Conservation (phyloP, 2,329 filamentous ascomycete genomes). For the Berkeleyomyces basicola region DNA sequence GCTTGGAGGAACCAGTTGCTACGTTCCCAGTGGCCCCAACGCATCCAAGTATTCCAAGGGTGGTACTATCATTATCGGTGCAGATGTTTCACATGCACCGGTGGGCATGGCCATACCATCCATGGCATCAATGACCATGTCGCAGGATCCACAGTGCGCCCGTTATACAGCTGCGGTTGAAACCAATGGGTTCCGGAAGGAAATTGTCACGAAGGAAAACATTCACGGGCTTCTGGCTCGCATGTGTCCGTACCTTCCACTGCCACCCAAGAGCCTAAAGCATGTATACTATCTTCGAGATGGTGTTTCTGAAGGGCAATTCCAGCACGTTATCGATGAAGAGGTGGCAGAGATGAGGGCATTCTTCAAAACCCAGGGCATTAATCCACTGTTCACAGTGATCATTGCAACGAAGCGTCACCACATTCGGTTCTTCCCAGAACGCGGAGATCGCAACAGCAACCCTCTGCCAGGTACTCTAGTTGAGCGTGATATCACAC, state of each 20-base stretch:
- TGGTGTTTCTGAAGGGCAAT: conserved; percentile 79
- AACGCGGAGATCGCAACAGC: conserved; percentile 50
- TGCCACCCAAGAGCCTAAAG: neutral
- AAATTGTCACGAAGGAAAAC: conserved; percentile 58
- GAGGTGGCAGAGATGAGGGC: conserved; percentile 59
- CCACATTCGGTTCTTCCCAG: conserved; percentile 80
- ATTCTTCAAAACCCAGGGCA: conserved; percentile 27
- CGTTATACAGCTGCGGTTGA: conserved; percentile 65
- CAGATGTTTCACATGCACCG: conserved; percentile 74
- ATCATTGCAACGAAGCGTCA: conserved; percentile 87
- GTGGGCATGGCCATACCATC: conserved; percentile 53
- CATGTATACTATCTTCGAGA: conserved; percentile 78
- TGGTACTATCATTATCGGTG: conserved; percentile 67
- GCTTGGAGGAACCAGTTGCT: conserved; percentile 63
- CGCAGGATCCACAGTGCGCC: conserved; percentile 52
- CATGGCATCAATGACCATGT: conserved; percentile 76
- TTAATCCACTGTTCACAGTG: conserved; percentile 57
- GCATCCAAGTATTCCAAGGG: neutral
- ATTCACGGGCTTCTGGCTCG: conserved; percentile 48
- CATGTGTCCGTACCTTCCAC: conserved; percentile 36
- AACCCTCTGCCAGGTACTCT: conserved; percentile 79
- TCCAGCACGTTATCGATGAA: conserved; percentile 57
- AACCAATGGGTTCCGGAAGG: conserved; percentile 66
- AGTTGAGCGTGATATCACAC: conserved; percentile 78
- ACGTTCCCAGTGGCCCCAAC: conserved; percentile 21